Evolutionary conservation across 805 yeast species (phyloP).

Genomic region (Ogataea ganodermae): DNA sequence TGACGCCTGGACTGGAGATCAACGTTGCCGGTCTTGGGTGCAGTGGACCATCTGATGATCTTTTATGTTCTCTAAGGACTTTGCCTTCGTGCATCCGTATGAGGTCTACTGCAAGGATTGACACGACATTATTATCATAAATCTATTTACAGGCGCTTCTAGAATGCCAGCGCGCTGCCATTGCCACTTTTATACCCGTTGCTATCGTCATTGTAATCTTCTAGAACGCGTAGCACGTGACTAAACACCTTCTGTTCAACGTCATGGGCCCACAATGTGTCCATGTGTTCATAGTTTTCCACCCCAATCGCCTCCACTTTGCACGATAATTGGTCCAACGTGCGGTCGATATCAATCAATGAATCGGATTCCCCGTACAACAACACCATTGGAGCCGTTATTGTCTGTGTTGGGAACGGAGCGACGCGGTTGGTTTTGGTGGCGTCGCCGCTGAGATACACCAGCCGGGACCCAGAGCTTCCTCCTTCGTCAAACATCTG

Average conservation of each 20-base stretch:
- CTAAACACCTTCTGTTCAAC: conserved; percentile 49
- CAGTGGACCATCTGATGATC: conserved; percentile 53
- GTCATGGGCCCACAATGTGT: conserved; percentile 82
- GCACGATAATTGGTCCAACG: conserved; percentile 67
- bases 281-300: conserved; percentile 81
- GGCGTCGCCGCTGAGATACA: conserved; percentile 28
- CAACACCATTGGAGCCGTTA: conserved; percentile 73
- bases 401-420: conserved; percentile 64
- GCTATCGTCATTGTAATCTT: background rate
- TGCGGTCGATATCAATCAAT: conserved; percentile 79
- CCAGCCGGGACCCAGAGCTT: conserved; percentile 34
- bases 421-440: conserved; percentile 47
- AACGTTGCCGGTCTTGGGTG: conserved; percentile 62
- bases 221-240: conserved; percentile 13
- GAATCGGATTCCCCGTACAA: conserved; percentile 83
- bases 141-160: background rate
- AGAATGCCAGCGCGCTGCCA: background rate
- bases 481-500: conserved; percentile 55
- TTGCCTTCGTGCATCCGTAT: conserved; percentile 67
- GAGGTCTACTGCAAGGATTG: conserved; percentile 64
- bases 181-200: background rate
- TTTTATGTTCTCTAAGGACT: conserved; percentile 47
- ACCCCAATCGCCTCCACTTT: conserved; percentile 46
- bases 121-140: conserved; percentile 41
- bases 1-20: conserved; percentile 51